Base-by-base conservation (phyloP, 2,329 filamentous ascomycete species). In the Curvularia spicifera region DNA sequence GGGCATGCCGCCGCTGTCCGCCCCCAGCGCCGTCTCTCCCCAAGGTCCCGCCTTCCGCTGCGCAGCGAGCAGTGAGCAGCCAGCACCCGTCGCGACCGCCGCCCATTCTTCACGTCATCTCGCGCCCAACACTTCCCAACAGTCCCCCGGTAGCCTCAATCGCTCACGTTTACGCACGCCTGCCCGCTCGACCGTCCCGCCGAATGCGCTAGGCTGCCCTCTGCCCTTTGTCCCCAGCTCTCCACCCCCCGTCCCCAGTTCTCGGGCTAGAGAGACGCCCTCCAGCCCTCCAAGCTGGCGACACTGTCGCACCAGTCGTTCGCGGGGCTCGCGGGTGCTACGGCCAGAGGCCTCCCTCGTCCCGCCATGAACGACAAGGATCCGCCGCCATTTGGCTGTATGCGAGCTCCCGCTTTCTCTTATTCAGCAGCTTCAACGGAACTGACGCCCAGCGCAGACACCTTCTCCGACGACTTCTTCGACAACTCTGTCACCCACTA, bases 301-400 rank as follows among this genome's bases (percentile, higher is more conserved):
- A 64, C 63, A 7, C 59, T 71, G 46, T 66, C 60, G 57, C 54
- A 63, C 15, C 63, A 57, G 42, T 61, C 66, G 63, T 60, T 63
- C 59, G 62, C 65, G 67, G 63, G 64, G 58, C 60, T 67, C 64
- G 72, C 62, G 64, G 65, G 62, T 61, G 65, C 59, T 57, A 55
- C 61, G 59, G 66, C 65, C 61, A 70, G 55, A 64, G 58, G 65
- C 66, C 67, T 63, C 52, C 53, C 62, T 60, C 67, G 58, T 42
- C 49, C 63, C 60, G 66, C 65, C 68, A 76, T 76, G 74, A 67
- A 70, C 66, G 66, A 71, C 54, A 71, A 72, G 50, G 71, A 72
- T 46, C 64, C 71, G 42, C 61, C 64, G 62, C 74, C 73, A 13
- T 76, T 76, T 66, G 74, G 74, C 62, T 76, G 72, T 73, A 70